These are phyloP conservation scores for Eucalyptus erythrocorys DNA, from an alignment of 345 rosid genomes.

Conservation along the genomic window DNA sequence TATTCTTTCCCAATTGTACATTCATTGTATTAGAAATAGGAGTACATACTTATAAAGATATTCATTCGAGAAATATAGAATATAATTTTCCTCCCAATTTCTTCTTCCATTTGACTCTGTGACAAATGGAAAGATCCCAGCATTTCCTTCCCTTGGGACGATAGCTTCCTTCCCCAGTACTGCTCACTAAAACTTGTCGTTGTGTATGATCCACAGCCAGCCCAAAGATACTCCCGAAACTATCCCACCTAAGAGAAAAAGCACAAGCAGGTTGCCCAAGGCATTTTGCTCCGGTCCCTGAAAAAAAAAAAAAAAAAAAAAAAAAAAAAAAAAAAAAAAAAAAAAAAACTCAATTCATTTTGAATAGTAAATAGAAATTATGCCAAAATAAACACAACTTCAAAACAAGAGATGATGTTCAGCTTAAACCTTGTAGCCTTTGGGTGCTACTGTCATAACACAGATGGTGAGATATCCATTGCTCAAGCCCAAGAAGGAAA, in stretches of 20 bases:
- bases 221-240: constrained; percentile 61
- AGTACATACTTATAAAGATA: no score
- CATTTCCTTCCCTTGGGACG: background rate
- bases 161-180: background rate
- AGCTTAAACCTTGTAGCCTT: constrained; percentile 65
- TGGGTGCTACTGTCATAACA: constrained; percentile 73
- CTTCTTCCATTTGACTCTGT: no score
- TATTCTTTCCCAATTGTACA: no score
- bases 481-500: constrained; percentile 55
- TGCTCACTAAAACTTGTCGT: background rate
- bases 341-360: background rate
- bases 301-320: background rate
- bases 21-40: no score
- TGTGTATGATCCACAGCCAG: constrained; percentile 83
- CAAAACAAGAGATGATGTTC: no score
- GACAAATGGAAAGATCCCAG: background rate
- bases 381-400: background rate
- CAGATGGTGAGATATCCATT: constrained; percentile 78
- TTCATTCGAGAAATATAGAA: no score
- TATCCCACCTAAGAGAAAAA: constrained; percentile 47
- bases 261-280: constrained; percentile 66
- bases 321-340: background rate
- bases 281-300: constrained; percentile 95
- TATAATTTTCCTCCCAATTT: no score
- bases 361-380: background rate